Evolutionary conservation across 2,329 filamentous ascomycete genomes (phyloP), one percentile per base, ranked within the genome.

Genomic region (Bipolaris oryzae): DNA sequence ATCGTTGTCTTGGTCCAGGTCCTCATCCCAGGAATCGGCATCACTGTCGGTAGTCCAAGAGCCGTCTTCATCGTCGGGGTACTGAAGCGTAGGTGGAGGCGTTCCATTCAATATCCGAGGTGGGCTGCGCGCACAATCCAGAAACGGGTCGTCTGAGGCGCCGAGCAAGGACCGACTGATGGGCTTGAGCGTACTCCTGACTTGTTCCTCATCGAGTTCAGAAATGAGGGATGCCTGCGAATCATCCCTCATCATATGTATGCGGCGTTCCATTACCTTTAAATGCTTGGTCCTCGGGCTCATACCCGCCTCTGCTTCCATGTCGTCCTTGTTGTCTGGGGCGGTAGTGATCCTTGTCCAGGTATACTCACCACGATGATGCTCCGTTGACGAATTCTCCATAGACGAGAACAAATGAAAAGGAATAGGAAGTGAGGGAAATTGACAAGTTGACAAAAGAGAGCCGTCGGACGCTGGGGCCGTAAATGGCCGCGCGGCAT

Each of bases 321-420:
- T n/a, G 2, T 41, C 45, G 11, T 57, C 41, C 33, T 58, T 16
- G 46, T 53, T 37, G 33, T 51, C 53, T 35, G 46, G 33, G 57
- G 53, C 45, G 16, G 47, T 49, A 49, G 57, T 60, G 57, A 63
- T 64, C 62, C 58, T 63, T 59, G 61, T 57, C 66, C 68, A 55
- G 62, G 57, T 62, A 80, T 81, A 82, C 81, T 79, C 79, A 82
- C 80, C 80, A 69, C 57, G 73, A 77, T 81, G 80, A 83, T 83
- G 79, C 73, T 78, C 72, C 70, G 76, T 61, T 62, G 75, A 76
- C 64, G 70, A 62, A 43, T 60, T 64, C 54, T 57, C 60, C 56
- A 64, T 64, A 28, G 67, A 60, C 31, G 59, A 48, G 48, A 59
- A 58, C 18, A 56, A 58, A 46, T 18, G 60, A 48, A 74, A 64